These are phyloP conservation scores for Flaveria bidentis DNA, from an alignment of 129 eudicot genomes.

Conservation along the genomic window DNA sequence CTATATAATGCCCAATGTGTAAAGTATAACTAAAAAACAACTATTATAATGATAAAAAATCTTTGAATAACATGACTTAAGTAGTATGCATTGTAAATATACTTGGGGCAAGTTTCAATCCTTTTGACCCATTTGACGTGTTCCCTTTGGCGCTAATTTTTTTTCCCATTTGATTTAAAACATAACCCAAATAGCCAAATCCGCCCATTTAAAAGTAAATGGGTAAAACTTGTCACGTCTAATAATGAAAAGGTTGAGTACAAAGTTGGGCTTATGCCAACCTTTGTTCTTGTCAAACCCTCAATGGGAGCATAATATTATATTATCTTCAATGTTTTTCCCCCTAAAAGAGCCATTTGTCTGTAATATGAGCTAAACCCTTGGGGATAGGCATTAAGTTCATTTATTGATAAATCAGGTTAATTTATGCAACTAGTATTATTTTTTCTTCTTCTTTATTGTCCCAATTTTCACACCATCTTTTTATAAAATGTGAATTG, in stretches of 20 bases:
- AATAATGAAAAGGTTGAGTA: constrained; percentile 2
- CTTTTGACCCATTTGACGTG: background rate
- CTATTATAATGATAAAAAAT: background rate
- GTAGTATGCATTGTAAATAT: background rate
- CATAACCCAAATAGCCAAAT: background rate
- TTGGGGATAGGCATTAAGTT: background rate
- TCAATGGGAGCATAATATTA: background rate
- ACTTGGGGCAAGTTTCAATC: background rate
- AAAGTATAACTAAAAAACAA: background rate
- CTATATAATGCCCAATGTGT: background rate
- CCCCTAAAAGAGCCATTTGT: background rate
- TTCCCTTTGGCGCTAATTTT: background rate
- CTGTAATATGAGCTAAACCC: background rate
- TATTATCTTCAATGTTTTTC: background rate
- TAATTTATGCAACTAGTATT: background rate
- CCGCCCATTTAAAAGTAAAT: background rate
- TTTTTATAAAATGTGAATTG: background rate
- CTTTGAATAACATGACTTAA: background rate
- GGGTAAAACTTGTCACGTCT: background rate
- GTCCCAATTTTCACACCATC: background rate
- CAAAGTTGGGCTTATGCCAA: background rate
- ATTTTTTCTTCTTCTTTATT: background rate
- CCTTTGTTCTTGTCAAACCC: constrained; percentile 24
- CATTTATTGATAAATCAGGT: background rate
- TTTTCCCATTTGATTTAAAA: background rate